Conservation (phyloP, 2,329 filamentous ascomycete species). For the Diaporthe citrichinensis region DNA sequence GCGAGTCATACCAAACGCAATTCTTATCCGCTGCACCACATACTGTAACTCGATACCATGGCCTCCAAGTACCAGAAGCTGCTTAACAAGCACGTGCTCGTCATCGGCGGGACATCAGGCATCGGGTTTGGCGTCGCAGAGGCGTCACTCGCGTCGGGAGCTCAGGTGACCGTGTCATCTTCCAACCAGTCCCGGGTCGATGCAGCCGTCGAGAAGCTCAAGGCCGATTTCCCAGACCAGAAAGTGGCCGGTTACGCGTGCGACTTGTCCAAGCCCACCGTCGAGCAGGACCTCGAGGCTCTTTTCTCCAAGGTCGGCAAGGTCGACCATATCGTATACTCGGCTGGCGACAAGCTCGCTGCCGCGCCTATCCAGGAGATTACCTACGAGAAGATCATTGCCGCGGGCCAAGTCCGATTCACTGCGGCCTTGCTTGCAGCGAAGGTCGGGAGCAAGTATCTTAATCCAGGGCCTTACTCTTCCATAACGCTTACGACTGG, state of each 20-base stretch:
- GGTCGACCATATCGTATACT: constrained; percentile 48
- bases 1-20: accelerated
- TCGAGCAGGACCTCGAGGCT: constrained; percentile 51
- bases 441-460: constrained; percentile 50
- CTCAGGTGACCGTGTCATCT: constrained; percentile 71
- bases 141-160: constrained; percentile 67
- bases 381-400: constrained; percentile 46
- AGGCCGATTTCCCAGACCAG: constrained; percentile 34
- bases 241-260: constrained; percentile 49
- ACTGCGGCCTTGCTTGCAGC: constrained; percentile 52
- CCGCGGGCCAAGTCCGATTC: constrained; percentile 50
- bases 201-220: constrained; percentile 54
- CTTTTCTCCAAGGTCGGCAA: constrained; percentile 45
- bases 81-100: constrained; percentile 60
- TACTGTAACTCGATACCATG: constrained; percentile 43
- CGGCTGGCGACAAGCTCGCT: constrained; percentile 49
- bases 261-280: constrained; percentile 48
- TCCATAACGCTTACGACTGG: constrained; percentile 72
- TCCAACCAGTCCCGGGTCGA: constrained; percentile 66
- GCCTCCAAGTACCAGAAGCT: constrained; percentile 53
- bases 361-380: constrained; percentile 44
- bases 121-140: constrained; percentile 75
- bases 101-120: constrained; percentile 75
- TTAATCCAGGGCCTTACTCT: constrained; percentile 49
- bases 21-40: neutral